Base-by-base conservation (phyloP, 2,329 filamentous ascomycete genomes). In the Calonectria montana region DNA sequence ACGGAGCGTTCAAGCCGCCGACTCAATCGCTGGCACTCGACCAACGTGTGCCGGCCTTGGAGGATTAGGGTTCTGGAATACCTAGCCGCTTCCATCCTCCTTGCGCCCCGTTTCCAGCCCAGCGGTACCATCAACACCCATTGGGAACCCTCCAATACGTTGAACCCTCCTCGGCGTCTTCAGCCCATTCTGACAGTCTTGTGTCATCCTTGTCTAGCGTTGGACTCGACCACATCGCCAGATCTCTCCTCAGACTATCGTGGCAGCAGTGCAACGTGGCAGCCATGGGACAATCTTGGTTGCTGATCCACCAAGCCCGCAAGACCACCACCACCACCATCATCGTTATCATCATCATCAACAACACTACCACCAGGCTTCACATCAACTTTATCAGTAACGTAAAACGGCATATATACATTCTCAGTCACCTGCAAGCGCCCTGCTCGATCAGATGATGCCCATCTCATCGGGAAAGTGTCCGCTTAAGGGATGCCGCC, bases 401-500 rank as follows among this genome's bases (percentile, higher is more conserved):
- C 27, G 21, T 13, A 39, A 35, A 47, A 27, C 12, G 6, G n/a
- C 7, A 16, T 21, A 18, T 61, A 23, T 35, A 43, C n/a, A 35
- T 16, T n/a, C 43, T n/a, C 35, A 65, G 10, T 35, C 47, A n/a
- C 37, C 27, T 23, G 23, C 15, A 23, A 65, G 43, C n/a, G n/a
- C 53, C 12, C 18, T 65, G 25, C 9, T 48, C 18, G 4, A 63
- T 70, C 62, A 65, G 62, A 66, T 65, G 63, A 62, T 66, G 27
- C n/a, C 37, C 18, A 27, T n/a, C 16, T 21, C 37, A 21, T 45
- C 35, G 47, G 66, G 25, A 64, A 21, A 39, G 23, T 47, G 37
- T 23, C 66, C 62, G 29, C 50, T 57, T 48, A 29, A n/a, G 62
- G 59, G 23, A 45, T 25, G 31, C 61, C 53, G 48, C 76, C 77